Evolutionary conservation across 495 filamentous ascomycete genomes (phyloP).

Genomic region (Hyaloscypha hepaticicola): DNA sequence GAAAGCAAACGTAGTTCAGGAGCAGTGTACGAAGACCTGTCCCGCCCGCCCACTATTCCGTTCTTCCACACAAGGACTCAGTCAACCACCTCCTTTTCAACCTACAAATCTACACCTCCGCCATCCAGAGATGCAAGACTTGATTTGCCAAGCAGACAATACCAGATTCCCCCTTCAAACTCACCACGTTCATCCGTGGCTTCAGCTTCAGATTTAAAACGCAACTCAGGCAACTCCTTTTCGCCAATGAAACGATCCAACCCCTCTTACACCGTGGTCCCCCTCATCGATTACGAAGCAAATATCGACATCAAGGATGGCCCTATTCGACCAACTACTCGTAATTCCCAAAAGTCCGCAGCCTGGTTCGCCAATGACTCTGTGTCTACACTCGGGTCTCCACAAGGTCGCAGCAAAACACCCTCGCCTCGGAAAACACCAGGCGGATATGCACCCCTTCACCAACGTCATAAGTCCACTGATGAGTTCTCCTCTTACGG

Average conservation of each 20-base stretch:
- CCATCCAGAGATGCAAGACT: conserved; percentile 46
- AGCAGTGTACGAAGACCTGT: conserved; percentile 51
- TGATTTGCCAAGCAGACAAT: conserved; percentile 51
- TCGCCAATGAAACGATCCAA: conserved; percentile 37
- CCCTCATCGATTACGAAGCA: conserved; percentile 20
- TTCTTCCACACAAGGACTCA: conserved; percentile 72
- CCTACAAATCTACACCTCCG: conserved; percentile 42
- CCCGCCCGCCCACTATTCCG: conserved; percentile 60
- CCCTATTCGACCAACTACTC: background rate
- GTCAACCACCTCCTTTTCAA: conserved; percentile 51
- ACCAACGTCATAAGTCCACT: conserved; percentile 48
- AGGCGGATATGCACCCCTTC: conserved; percentile 44
- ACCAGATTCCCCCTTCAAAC: conserved; percentile 40
- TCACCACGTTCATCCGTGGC: conserved; percentile 46
- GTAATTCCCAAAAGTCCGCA: conserved; percentile 40
- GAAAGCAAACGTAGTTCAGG: conserved; percentile 50
- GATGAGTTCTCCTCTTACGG: conserved; percentile 32
- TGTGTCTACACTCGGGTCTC: conserved; percentile 38
- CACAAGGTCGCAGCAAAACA: conserved; percentile 50
- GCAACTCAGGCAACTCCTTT: conserved; percentile 37
- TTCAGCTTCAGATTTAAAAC: conserved; percentile 37
- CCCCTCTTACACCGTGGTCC: conserved; percentile 29
- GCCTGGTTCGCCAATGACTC: conserved; percentile 56
- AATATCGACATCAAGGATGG: background rate
- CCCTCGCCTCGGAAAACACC: conserved; percentile 41